Base-by-base conservation (phyloP, 1,139 yeast species). In the Geotrichum europaeum region DNA sequence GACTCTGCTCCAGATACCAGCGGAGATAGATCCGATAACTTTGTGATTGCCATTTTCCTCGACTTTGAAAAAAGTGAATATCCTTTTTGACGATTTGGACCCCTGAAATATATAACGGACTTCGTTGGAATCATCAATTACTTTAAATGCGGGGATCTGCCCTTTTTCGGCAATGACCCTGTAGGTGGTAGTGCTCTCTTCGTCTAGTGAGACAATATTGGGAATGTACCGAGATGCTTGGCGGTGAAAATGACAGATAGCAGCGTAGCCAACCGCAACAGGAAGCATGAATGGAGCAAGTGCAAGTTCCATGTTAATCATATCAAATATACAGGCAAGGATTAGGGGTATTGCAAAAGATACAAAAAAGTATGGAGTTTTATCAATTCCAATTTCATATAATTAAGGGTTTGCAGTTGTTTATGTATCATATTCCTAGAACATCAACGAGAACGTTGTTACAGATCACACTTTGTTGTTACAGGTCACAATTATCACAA, bases 221-320 rank as follows among this genome's bases (percentile, higher is more conserved):
- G 87, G 87, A 47, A 83, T 76, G 69, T 83, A 84, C 54, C 83
- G 77, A 45, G 85, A 81, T 52, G 83, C 78, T 58, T 81, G 77
- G 62, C 87, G 78, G 67, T 84, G 87, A n/a, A 84, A 82, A 64
- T 80, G 79, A 73, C 82, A 82, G 13, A 84, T 67, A 25, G 80
- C 73, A 7, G 87, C 78, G 67, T 82, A 81, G 60, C 84, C 85
- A 66, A 77, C 68, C 56, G 83, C 83, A 61, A 82, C 75, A 10
- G 87, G 87, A 65, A 85, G 76, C 84, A 83, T 80, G 32, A 84
- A 60, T 28, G 87, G 87, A 47, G 84, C 77, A 65, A 84, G 76
- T 57, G 82, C 65, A 54, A 84, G 78, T 71, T 84, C 87, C 62
- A 84, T 53, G 15, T 5, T 57, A 4, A 45, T 30, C 75, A 51